A percentile compares a stretch with the other conserved stretches of the same genome.
These are phyloP conservation scores for Zygosaccharomyces pseudobailii DNA, from an alignment of 1,139 yeast species.

Conservation along the genomic window DNA sequence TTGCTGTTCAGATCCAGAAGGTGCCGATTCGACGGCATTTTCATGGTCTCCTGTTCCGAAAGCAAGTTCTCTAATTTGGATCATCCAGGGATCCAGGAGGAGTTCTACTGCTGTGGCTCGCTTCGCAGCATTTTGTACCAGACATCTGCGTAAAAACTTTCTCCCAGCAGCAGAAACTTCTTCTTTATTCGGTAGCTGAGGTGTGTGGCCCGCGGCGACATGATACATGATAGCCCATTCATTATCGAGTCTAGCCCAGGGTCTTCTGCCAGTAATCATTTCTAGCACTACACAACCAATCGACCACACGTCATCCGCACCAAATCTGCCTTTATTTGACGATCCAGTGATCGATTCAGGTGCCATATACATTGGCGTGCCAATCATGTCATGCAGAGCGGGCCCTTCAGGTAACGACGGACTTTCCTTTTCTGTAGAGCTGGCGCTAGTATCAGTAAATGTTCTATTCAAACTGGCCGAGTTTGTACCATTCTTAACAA, in stretches of 20 bases:
- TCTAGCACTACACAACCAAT: slow-evolving; percentile 76
- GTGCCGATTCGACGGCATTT: slow-evolving; percentile 1
- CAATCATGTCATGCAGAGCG: slow-evolving; percentile 53
- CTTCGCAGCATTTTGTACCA: slow-evolving; percentile 75
- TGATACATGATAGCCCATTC: slow-evolving; percentile 99
- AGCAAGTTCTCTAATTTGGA: slow-evolving; percentile 65
- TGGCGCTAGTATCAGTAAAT: slow-evolving; percentile 5
- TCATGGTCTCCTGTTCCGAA: slow-evolving; percentile 40
- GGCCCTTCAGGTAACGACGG: slow-evolving; percentile 9
- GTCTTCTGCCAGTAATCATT: slow-evolving; percentile 79
- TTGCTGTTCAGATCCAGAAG: slow-evolving; percentile 1
- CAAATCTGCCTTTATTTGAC: slow-evolving; percentile 61
- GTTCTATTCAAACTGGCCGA: slow-evolving; percentile 5
- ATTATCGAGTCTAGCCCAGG: slow-evolving; percentile 89
- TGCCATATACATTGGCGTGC: slow-evolving; percentile 99
- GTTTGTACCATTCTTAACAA: slow-evolving; percentile 49
- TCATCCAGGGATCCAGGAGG: slow-evolving; percentile 86
- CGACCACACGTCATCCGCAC: slow-evolving; percentile 77
- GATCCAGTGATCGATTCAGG: slow-evolving; percentile 90
- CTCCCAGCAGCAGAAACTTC: slow-evolving; percentile 74
- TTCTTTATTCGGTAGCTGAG: slow-evolving; percentile 74
- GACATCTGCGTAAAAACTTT: slow-evolving; percentile 65
- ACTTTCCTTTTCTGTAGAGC: slow-evolving; percentile 8
- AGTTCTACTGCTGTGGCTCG: slow-evolving; percentile 84
- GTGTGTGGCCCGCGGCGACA: slow-evolving; percentile 92